Evolutionary conservation across 2,329 filamentous ascomycete genomes (phyloP), one percentile per base, ranked within the genome.

Genomic region (Phaeosphaeria sp.): DNA sequence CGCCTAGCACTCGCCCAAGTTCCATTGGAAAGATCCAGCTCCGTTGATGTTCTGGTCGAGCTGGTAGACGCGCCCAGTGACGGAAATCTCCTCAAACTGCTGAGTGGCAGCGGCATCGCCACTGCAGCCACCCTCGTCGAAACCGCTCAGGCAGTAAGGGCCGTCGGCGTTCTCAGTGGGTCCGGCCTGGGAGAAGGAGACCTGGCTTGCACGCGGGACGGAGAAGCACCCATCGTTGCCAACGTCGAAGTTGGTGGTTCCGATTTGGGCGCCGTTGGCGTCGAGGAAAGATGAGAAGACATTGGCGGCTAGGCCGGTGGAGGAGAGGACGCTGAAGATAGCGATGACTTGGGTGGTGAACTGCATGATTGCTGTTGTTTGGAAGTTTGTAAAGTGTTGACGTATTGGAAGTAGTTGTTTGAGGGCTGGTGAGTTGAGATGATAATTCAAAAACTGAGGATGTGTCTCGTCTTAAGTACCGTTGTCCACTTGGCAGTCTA

Each of bases 181-280:
- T 25, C 44, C 21, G 15, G 44, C 44, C 25, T 47, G 44, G 11
- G 44, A 47, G n/a, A 47, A 47, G 20, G 44, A 47, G 15, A 47
- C 44, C 22, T 47, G 20, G 44, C 20, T 25, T 24, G 44, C 44
- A 8, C 21, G 20, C 7, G 20, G 20, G 22, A 47, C 21, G 2
- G 44, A 24, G 21, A 47, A 47, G 21, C 44, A 47, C 20, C 44
- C 44, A 8, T n/a, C 21, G 21, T 47, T 47, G 20, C 44, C 44
- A 47, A 47, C 44, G 15, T 47, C 44, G 22, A 47, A 47, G 44
- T 47, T 47, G 44, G 44, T 47, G 20, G 6, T 47, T 47, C 44
- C 44, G 25, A 47, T 47, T 25, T 47, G 44, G 15, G 44, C 44
- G 18, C 44, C 44, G 44, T 25, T 47, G 20, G 44, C 18, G 13